Evolutionary conservation across 169 alveolate genomes (phyloP).

Genomic region (Miamiensis avidus): DNA sequence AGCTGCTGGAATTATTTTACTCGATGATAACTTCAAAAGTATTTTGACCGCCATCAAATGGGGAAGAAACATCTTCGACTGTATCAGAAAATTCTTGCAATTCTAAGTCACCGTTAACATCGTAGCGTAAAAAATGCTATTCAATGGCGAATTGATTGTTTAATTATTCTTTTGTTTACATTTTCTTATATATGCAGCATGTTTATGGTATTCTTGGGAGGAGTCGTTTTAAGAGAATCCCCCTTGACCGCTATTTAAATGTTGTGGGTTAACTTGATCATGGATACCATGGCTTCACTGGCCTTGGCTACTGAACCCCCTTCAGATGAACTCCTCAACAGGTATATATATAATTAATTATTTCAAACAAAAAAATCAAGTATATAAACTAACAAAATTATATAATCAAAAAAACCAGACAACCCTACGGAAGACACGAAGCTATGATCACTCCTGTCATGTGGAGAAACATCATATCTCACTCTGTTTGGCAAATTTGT

Average conservation of each 20-base stretch:
- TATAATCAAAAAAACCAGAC: slow-evolving; percentile 43
- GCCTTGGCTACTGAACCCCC: slow-evolving; percentile 83
- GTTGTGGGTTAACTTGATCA: slow-evolving; percentile 77
- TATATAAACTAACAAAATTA: too few species aligned
- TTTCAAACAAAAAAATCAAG: too few species aligned
- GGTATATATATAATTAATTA: too few species aligned
- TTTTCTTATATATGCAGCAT: not conserved
- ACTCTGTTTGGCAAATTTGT: slow-evolving; percentile 46
- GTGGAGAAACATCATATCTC: slow-evolving; percentile 67
- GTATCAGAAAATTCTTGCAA: slow-evolving; percentile 77
- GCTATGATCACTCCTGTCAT: slow-evolving; percentile 66
- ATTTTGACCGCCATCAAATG: slow-evolving; percentile 68
- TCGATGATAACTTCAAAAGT: slow-evolving; percentile 64
- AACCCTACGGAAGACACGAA: slow-evolving; percentile 71
- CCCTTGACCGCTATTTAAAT: slow-evolving; percentile 83
- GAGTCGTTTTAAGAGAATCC: slow-evolving; percentile 75
- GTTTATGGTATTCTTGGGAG: slow-evolving; percentile 76
- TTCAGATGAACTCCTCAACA: slow-evolving; percentile 49
- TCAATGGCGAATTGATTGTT: slow-evolving; percentile 37
- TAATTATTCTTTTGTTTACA: not conserved
- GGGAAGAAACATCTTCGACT: slow-evolving; percentile 72
- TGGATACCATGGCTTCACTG: slow-evolving; percentile 77
- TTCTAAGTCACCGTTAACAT: slow-evolving; percentile 71
- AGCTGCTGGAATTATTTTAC: slow-evolving; percentile 72
- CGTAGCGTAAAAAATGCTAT: slow-evolving; percentile 44